Evolutionary conservation across 1,139 yeast genomes (phyloP), one percentile per base, ranked within the genome.

Genomic region (Wickerhamomyces sp.): DNA sequence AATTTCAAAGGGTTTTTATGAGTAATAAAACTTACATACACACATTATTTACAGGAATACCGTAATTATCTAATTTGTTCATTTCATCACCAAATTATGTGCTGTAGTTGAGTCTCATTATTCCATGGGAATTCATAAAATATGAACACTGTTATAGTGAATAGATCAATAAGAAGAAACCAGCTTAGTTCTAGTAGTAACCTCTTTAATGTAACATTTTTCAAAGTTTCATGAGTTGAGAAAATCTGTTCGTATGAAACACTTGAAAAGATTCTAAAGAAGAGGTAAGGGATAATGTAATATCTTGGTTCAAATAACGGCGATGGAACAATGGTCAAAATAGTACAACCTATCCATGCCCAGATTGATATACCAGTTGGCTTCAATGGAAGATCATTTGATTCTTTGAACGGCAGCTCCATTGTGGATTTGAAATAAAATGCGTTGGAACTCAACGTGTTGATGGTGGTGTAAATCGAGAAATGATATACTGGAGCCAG

Each of bases 241-340:
- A 61, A 35, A 3, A 67, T 29, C 7, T 72, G 65, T 25, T 63
- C 63, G 16, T 63, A 59, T 17, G 60, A 59, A 20, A 83, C 76
- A 9, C 63, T 59, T 7, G 71, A 63, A 44, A 78, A 71, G 7
- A 85, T 42, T 52, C 97, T 72, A 78, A 90, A 89, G 28, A 89
- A 58, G 13, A 85, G 58, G 55, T 78, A 78, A 3, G 98, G 97
- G 3, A 87, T 56, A 37, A 92, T 84, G 59, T 83, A 92, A 60
- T 94, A 92, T 40, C 98, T 74, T 35, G 97, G 96, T 59, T 92
- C 99, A 54, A 94, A 79, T 46, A 92, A 67, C 9, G 98, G 97
- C 0, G 96, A 81, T 13, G 97, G 96, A 0, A 84, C 76, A 20
- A 92, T 68, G 0, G 94, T 83, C 3, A 78, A 59, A 3, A 72